phyloP scores from a whole-genome alignment of 805 yeast genomes.

The Saccharomycopsis malanga region DNA sequence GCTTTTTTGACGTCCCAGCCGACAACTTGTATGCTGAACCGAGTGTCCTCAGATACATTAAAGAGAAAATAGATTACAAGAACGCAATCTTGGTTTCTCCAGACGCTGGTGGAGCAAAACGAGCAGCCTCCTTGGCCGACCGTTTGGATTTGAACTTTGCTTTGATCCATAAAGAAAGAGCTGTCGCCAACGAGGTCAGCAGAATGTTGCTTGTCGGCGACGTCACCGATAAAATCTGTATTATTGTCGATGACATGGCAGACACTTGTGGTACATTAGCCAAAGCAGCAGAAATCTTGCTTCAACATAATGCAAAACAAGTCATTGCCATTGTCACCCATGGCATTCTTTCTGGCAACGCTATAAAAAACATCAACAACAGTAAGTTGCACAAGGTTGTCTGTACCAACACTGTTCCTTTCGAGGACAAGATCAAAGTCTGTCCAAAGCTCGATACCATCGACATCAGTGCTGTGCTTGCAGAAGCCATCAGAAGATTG shows the following conservation, averaged over 20 bases:
- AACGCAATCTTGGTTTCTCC: slow-evolving; percentile 77
- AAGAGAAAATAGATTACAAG: slow-evolving; percentile 48
- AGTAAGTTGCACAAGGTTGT: slow-evolving; percentile 63
- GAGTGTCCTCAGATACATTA: slow-evolving; percentile 65
- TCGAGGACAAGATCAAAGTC: slow-evolving; percentile 49
- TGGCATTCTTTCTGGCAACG: slow-evolving; percentile 71
- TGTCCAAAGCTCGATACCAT: slow-evolving; percentile 63
- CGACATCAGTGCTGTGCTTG: slow-evolving; percentile 67
- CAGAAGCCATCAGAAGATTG: slow-evolving; percentile 77
- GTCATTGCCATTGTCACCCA: slow-evolving; percentile 82
- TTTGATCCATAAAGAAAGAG: slow-evolving; percentile 78
- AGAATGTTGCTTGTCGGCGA: slow-evolving; percentile 85
- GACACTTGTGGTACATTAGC: slow-evolving; percentile 84
- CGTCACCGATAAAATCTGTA: slow-evolving; percentile 66
- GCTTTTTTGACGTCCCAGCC: slow-evolving; percentile 76
- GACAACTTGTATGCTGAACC: slow-evolving; percentile 84
- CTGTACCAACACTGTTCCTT: slow-evolving; percentile 77
- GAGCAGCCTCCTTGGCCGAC: slow-evolving; percentile 83
- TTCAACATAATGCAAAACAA: slow-evolving; percentile 60
- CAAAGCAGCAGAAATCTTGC: slow-evolving; percentile 70
- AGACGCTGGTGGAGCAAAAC: slow-evolving; percentile 86
- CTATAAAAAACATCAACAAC: slow-evolving; percentile 61
- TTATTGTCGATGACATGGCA: slow-evolving; percentile 84
- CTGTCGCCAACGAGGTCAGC: slow-evolving; percentile 75
- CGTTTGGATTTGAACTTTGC: slow-evolving; percentile 75